Evolutionary conservation across 2,329 filamentous ascomycete species (phyloP).

Genomic region (Plenodomus biglobosus): DNA sequence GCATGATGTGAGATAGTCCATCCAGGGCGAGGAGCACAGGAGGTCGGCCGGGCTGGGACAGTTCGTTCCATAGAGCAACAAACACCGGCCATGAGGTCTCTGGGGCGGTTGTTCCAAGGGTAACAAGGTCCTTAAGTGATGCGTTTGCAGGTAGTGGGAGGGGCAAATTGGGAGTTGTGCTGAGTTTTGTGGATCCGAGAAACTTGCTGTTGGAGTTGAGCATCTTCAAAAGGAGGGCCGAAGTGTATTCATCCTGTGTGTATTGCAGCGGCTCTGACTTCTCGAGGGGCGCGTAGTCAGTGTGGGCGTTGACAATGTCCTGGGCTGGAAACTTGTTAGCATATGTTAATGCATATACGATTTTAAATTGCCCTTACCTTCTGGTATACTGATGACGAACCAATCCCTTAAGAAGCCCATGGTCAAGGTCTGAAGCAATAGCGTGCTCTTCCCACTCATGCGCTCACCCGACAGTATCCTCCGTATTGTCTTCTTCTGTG

Average conservation of each 20-base stretch:
- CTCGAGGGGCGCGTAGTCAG: constrained; percentile 73
- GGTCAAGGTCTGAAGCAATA: constrained; percentile 80
- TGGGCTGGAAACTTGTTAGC: constrained; percentile 59
- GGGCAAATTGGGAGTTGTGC: constrained; percentile 59
- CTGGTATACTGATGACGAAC: constrained; percentile 86
- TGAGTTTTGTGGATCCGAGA: constrained; percentile 57
- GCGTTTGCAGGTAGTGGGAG: constrained; percentile 60
- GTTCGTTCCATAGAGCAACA: constrained; percentile 77
- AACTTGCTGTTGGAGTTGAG: constrained; percentile 69
- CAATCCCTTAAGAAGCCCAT: constrained; percentile 81
- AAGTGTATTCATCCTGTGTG: constrained; percentile 75
- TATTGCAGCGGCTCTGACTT: constrained; percentile 60
- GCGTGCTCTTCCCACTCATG: constrained; percentile 81
- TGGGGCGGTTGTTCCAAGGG: constrained; percentile 69
- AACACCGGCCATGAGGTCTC: constrained; percentile 81
- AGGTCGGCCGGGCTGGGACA: constrained; percentile 60
- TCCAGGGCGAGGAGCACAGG: constrained; percentile 77
- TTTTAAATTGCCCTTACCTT: constrained; percentile 61
- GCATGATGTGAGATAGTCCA: constrained; percentile 79
- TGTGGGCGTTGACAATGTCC: constrained; percentile 77
- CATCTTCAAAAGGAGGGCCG: constrained; percentile 73
- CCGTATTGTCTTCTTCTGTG: constrained; percentile 58
- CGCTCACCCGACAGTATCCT: constrained; percentile 72
- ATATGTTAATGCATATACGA: background rate
- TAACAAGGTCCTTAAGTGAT: constrained; percentile 68